Conservation (phyloP, 306 rosid genomes). For the Cyclanthera cordifolia region DNA sequence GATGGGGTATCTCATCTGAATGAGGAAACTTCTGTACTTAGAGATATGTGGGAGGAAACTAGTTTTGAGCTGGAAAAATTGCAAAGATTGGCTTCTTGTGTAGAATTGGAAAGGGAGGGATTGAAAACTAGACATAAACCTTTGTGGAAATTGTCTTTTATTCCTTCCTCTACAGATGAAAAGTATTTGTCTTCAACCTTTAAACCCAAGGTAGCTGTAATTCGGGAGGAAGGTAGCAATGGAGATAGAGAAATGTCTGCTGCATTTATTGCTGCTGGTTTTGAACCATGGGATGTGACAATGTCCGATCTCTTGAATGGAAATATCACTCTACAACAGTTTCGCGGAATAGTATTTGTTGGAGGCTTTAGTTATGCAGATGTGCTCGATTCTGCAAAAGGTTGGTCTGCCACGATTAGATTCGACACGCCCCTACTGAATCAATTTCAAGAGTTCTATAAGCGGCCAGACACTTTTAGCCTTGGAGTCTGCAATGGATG, state of each 20-base stretch:
- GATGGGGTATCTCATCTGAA: conserved; percentile 46
- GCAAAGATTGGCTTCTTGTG: conserved; percentile 74
- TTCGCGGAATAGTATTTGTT: conserved; percentile 61
- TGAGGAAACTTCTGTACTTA: conserved; percentile 42
- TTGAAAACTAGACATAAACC: conserved; percentile 60
- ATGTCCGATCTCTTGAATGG: conserved; percentile 83
- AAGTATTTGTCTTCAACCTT: conserved; percentile 34
- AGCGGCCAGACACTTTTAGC: conserved; percentile 73
- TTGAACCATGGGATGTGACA: conserved; percentile 80
- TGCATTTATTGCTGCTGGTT: conserved; percentile 70
- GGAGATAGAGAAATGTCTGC: conserved; percentile 95
- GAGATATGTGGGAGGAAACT: conserved; percentile 81
- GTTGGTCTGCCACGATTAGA: conserved; percentile 78
- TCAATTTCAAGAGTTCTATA: conserved; percentile 78
- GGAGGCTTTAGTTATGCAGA: conserved; percentile 95
- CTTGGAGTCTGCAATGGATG: conserved; percentile 94
- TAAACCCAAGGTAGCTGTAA: conserved; percentile 79
- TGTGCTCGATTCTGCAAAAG: conserved; percentile 90
- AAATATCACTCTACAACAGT: conserved; percentile 40
- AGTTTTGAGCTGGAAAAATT: conserved; percentile 66
- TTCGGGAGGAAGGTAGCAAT: conserved; percentile 92
- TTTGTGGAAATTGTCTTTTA: conserved; percentile 53
- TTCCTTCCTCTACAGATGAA: conserved; percentile 55
- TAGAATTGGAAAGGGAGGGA: conserved; percentile 67
- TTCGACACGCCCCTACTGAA: conserved; percentile 53